phyloP scores from a whole-genome alignment of 441 rosid genomes.

The Brassica balearica region DNA sequence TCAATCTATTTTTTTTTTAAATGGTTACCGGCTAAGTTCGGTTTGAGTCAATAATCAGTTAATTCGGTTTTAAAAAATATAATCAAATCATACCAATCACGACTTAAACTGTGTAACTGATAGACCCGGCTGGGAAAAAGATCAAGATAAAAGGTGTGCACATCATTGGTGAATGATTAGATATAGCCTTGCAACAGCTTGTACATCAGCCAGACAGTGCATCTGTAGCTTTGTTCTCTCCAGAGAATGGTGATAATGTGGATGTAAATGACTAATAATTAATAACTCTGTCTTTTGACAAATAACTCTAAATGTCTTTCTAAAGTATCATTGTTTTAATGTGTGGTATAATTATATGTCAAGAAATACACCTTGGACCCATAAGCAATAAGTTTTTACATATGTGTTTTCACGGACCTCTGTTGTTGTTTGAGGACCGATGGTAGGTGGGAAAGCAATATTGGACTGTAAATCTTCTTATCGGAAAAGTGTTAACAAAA shows the following conservation, averaged over 20 bases:
- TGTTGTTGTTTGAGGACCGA: neutral
- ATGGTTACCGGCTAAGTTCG: too few species aligned
- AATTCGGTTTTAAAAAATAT: too few species aligned
- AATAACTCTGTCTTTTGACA: neutral
- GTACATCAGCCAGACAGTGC: neutral
- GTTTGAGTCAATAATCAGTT: too few species aligned
- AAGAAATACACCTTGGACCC: neutral
- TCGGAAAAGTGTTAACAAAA: neutral
- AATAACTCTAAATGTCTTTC: neutral
- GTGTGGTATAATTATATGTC: neutral
- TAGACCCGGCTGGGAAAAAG: neutral
- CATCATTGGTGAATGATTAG: neutral
- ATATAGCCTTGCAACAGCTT: neutral
- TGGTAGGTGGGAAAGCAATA: neutral
- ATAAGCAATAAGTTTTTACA: neutral
- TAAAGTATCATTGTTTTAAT: neutral
- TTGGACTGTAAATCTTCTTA: neutral
- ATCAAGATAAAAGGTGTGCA: neutral
- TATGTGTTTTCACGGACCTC: neutral
- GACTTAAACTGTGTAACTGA: neutral
- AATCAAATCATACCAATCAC: neutral
- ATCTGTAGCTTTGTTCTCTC: neutral
- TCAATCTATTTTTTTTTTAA: too few species aligned
- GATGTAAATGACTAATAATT: neutral
- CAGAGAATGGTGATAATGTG: neutral